Base-by-base conservation (phyloP, 140 eudicot genomes). In the Anethum foeniculum region DNA sequence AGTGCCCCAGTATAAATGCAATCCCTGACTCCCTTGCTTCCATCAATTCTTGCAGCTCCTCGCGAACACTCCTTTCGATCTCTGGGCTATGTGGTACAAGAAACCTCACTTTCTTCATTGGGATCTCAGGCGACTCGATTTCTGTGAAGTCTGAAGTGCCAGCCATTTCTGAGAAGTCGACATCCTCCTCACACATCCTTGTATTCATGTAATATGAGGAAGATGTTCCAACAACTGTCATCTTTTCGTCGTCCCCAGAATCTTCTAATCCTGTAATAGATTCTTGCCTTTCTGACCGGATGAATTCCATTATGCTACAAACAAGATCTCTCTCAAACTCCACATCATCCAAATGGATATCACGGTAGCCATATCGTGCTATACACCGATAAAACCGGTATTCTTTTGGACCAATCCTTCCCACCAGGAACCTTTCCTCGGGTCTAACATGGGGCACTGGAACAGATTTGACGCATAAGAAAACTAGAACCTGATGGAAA, bases 381-480 rank as follows among this genome's bases (percentile, higher is more conserved):
- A 95, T 95, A 82, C 97, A 92, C 43, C 99, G 83, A 79, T 95
- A 95, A 36, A 95, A 69, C 52, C 97, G 85, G 78, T 86, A 90
- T 69, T 89, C 97, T 71, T 90, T 95, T 1, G 99, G 99, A 73
- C 99, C 99, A 18, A 95, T 84, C 77, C 93, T 81, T 32, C 99
- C 99, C 2, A 95, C 97, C 52, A 95, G 83, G 87, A 95, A 95
- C 83, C 99, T 87, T 54, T 95, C 99, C 75, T 92, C 96, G 32
- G 97, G 93, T 77, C 90, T 83, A 23, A 95, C 97, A 13, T 90
- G 99, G 52, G 99, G 99, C 79, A 95, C 97, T 0, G 99, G 97
- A 58, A 95, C 97, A 15, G 96, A 89, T 71, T 95, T 95, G 72
- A 95, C 83, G 75, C 99, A 95, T 7, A 95, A 87, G 75, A 92